These are phyloP conservation scores for Metschnikowia gelsemii DNA, from an alignment of 805 yeast genomes.

Conservation along the genomic window DNA sequence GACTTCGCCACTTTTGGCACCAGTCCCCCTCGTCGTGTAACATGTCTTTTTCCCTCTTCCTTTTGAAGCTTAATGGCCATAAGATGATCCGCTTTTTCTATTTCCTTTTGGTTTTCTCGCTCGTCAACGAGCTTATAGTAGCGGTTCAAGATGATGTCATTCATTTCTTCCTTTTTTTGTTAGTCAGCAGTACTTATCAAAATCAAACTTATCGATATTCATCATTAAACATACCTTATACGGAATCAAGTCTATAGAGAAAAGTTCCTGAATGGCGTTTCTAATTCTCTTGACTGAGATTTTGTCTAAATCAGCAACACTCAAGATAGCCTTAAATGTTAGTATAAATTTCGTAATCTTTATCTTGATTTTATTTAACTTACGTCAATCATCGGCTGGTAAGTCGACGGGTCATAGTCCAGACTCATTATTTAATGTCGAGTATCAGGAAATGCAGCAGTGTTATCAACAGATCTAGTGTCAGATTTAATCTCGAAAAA, in stretches of 20 bases:
- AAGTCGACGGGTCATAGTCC: constrained; percentile 10
- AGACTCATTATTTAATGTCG: constrained; percentile 2
- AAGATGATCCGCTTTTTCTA: constrained; percentile 45
- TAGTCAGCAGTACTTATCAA: constrained; percentile 14
- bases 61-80: constrained; percentile 52
- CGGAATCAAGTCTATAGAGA: constrained; percentile 51
- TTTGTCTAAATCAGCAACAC: constrained; percentile 66
- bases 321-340: constrained; percentile 59
- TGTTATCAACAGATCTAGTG: not conserved
- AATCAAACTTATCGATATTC: not conserved
- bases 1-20: constrained; percentile 18
- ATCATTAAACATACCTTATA: constrained; percentile 39
- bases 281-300: constrained; percentile 72
- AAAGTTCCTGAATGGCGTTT: constrained; percentile 68
- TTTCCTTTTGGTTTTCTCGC: constrained; percentile 30
- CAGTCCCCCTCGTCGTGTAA: constrained; percentile 16
- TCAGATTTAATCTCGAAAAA: too few species aligned
- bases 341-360: constrained; percentile 10
- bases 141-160: constrained; percentile 58
- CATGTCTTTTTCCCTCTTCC: constrained; percentile 10
- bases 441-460: not conserved
- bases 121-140: constrained; percentile 49
- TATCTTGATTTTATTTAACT: too few species aligned
- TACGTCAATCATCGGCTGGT: constrained; percentile 22
- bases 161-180: constrained; percentile 51